Evolutionary conservation across 2,329 filamentous ascomycete species (phyloP), one percentile per base, ranked within the genome.

Genomic region (Pestalotiopsis sp.): DNA sequence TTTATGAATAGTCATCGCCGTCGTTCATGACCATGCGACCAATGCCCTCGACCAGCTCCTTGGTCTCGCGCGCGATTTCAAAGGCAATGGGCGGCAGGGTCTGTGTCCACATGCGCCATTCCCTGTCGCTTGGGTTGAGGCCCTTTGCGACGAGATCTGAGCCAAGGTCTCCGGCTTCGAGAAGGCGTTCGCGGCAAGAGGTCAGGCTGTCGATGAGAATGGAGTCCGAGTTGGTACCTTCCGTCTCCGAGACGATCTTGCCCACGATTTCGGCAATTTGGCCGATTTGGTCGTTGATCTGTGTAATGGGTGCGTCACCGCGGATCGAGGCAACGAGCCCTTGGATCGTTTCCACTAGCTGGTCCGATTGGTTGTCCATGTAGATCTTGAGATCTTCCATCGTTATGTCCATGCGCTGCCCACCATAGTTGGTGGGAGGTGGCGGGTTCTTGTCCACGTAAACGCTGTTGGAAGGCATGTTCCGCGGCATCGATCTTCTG

Each of bases 31-130:
- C 77, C 66, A 83, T 72, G 73, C 78, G 77, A 67, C 81, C 82
- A 12, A 85, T 77, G n/a, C 77, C 77, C 72, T 84, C 81, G 56
- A 89, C 87, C 69, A 93, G 82, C 77, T 93, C 93, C 83, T 95
- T 96, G 65, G 92, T 92, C 80, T 94, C 92, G 69, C 92, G 87
- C 6, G 92, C 93, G 77, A 95, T 92, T 80, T 94, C 92, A 80
- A 97, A 97, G n/a, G 93, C 93, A 73, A 96, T 90, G 2, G 93
- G 93, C 12, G 93, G 93, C 64, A 97, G 82, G 36, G 88, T 90
- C 78, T 92, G 90, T 67, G 87, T 91, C 84, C 91, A 91, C 75
- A 85, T 84, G 71, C 84, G 85, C 88, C 88, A 90, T 71, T 88
- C 85, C 70, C 84, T 82, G 66, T 86, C 84, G 57, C 84, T 84